phyloP scores from a whole-genome alignment of 164 flowering plant species.

The Warburgia ugandensis region DNA sequence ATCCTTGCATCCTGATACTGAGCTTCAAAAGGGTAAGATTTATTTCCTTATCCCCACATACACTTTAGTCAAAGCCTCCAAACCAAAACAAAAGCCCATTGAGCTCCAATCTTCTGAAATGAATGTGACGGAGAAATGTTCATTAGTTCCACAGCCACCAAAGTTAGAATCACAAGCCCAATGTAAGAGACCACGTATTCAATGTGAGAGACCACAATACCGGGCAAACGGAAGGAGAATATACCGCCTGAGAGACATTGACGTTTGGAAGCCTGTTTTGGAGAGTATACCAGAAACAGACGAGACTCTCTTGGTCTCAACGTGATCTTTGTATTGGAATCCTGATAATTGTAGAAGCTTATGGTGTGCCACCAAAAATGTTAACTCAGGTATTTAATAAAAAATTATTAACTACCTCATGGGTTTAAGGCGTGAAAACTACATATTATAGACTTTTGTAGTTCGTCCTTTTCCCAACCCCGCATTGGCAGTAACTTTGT shows the following conservation, averaged over 20 bases:
- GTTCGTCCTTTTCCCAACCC: too few species aligned
- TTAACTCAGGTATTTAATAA: too few species aligned
- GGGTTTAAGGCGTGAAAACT: too few species aligned
- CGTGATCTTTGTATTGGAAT: too few species aligned
- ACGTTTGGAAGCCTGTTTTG: conserved; percentile 8
- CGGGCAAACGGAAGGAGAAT: neutral
- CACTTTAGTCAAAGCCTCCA: conserved; percentile 3
- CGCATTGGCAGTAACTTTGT: too few species aligned
- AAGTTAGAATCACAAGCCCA: neutral
- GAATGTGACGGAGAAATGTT: neutral
- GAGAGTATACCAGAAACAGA: conserved; percentile 8
- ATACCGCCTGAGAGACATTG: neutral
- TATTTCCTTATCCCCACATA: conserved; percentile 11
- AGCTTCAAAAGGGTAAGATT: conserved; percentile 11
- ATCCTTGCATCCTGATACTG: conserved; percentile 10
- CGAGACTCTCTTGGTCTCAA: too few species aligned
- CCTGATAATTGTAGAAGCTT: too few species aligned
- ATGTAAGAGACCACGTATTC: too few species aligned
- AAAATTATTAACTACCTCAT: too few species aligned
- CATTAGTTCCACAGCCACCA: neutral
- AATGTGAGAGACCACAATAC: neutral
- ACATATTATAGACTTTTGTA: too few species aligned
- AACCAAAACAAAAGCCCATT: neutral
- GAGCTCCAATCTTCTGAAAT: neutral
- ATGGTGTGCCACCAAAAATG: too few species aligned